These are phyloP conservation scores for Ogataea salicorniae DNA, from an alignment of 805 yeast species.

Conservation along the genomic window DNA sequence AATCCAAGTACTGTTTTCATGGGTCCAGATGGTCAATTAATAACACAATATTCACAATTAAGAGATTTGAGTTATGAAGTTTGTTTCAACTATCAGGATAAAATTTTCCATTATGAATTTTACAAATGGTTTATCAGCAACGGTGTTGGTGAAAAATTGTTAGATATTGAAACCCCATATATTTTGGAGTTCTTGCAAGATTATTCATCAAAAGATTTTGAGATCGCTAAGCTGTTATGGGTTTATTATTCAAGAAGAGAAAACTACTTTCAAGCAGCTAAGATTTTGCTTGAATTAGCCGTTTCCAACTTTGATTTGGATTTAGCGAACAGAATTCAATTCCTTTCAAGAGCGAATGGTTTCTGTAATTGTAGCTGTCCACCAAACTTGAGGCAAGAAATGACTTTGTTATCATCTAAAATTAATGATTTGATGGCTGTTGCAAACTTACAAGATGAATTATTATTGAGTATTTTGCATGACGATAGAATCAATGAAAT, in stretches of 20 bases:
- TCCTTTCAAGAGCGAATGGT: constrained; percentile 85
- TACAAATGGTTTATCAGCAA: constrained; percentile 88
- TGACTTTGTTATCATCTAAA: constrained; percentile 61
- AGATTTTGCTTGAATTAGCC: constrained; percentile 67
- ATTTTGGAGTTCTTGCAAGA: constrained; percentile 73
- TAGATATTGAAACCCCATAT: constrained; percentile 77
- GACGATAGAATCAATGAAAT: constrained; percentile 47
- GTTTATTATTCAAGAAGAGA: constrained; percentile 80
- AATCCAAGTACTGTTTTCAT: constrained; percentile 17
- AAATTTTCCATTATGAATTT: constrained; percentile 83
- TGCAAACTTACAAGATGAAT: constrained; percentile 76
- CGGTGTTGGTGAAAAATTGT: constrained; percentile 68
- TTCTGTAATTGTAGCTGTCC: constrained; percentile 84
- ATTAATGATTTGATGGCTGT: constrained; percentile 82
- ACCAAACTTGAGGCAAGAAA: constrained; percentile 68
- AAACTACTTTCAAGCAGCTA: constrained; percentile 78
- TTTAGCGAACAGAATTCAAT: constrained; percentile 76
- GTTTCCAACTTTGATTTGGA: constrained; percentile 65
- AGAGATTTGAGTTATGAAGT: constrained; percentile 70
- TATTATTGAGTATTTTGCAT: constrained; percentile 41
- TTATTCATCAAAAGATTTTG: constrained; percentile 55
- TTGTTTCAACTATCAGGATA: constrained; percentile 72
- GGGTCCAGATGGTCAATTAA: constrained; percentile 30
- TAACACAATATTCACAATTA: constrained; percentile 49
- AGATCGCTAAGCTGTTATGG: constrained; percentile 83